Evolutionary conservation across 768 basidiomycete species (phyloP).

Genomic region (Mycena amicta): DNA sequence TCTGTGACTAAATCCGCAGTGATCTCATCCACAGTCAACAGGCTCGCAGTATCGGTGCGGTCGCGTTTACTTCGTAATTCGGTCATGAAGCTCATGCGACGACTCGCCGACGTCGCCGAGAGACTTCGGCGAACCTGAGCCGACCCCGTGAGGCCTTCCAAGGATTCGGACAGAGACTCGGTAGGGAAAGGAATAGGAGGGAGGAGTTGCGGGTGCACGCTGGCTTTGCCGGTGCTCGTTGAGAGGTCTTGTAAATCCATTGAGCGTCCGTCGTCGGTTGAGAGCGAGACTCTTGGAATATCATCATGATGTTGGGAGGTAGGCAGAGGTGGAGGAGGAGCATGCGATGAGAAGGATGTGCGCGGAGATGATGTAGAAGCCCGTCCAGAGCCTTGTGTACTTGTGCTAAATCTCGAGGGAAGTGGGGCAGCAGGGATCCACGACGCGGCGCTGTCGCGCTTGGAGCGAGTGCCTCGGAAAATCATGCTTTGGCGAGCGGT

Average conservation of each 20-base stretch:
- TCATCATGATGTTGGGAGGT: conserved; percentile 41
- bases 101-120: conserved; percentile 51
- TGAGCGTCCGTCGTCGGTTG: conserved; percentile 70
- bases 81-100: conserved; percentile 79
- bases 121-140: conserved; percentile 32
- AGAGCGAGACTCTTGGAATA: conserved; percentile 73
- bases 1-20: conserved; percentile 88
- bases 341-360: conserved; percentile 47
- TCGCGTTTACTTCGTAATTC: conserved; percentile 83
- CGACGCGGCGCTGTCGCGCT: conserved; percentile 55
- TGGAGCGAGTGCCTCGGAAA: conserved; percentile 45
- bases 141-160: conserved; percentile 55
- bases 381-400: conserved; percentile 54
- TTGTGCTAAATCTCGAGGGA: conserved; percentile 64
- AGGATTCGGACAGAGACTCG: conserved; percentile 80
- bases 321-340: conserved; percentile 40
- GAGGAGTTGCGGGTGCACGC: conserved; percentile 57
- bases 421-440: conserved; percentile 42
- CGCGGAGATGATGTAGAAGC: conserved; percentile 47
- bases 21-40: conserved; percentile 97
- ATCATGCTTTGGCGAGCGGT: conserved; percentile 91
- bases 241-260: conserved; percentile 56
- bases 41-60: conserved; percentile 82
- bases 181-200: conserved; percentile 80
- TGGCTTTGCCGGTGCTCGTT: conserved; percentile 12